These are phyloP conservation scores for Aethionema arabicum DNA, from an alignment of 345 rosid genomes.

Conservation along the genomic window DNA sequence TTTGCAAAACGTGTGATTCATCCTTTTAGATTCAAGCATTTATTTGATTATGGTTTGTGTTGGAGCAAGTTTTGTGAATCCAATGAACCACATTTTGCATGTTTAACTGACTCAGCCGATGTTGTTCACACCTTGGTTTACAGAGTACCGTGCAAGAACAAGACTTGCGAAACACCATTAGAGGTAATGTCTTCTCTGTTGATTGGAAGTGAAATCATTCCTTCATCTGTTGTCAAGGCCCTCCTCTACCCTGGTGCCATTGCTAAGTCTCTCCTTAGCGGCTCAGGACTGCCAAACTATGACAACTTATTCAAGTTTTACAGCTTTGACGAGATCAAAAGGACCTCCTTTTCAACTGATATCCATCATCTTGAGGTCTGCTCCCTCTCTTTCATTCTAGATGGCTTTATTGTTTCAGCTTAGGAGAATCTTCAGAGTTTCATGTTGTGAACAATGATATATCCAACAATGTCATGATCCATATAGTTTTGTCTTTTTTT, in stretches of 20 bases:
- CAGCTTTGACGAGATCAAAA: constrained; percentile 34
- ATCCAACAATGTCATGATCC: constrained; percentile 1
- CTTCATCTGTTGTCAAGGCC: constrained; percentile 49
- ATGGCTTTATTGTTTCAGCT: background rate
- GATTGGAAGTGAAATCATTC: constrained; percentile 50
- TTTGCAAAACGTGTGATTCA: too few species aligned
- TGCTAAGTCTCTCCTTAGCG: constrained; percentile 42
- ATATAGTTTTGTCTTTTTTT: background rate
- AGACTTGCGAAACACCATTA: constrained; percentile 64
- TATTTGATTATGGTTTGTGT: background rate
- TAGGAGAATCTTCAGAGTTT: background rate
- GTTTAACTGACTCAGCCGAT: background rate
- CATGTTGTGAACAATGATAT: too few species aligned
- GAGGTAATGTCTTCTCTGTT: constrained; percentile 64
- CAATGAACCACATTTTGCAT: background rate
- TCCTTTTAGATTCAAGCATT: background rate
- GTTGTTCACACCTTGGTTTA: background rate
- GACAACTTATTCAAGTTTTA: constrained; percentile 41
- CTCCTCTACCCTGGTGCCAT: constrained; percentile 78
- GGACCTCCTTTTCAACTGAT: constrained; percentile 35
- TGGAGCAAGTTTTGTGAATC: background rate
- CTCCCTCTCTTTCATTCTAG: background rate
- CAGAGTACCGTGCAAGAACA: constrained; percentile 72
- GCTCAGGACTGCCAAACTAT: constrained; percentile 41
- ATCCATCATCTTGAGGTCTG: constrained; percentile 66